Conservation (phyloP, 768 basidiomycete genomes). For the Phylloporus sp. region DNA sequence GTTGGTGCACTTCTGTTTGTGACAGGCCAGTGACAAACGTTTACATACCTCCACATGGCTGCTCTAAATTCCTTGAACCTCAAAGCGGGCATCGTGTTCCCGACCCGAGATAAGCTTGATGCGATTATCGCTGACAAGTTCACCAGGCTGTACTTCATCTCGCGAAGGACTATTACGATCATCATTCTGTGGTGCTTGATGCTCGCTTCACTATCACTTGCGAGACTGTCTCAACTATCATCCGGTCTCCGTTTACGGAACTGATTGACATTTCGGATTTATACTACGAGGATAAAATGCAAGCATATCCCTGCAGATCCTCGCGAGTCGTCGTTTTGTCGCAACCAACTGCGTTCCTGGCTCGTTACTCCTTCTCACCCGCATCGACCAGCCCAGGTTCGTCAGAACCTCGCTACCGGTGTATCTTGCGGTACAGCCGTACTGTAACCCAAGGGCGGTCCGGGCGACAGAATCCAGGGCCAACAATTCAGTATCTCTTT, state of each 20-base stretch:
- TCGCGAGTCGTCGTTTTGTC: conserved; percentile 16
- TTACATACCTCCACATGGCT: not conserved
- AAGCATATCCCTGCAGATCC: conserved; percentile 23
- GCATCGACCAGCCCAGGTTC: not conserved
- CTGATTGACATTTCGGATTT: conserved; percentile 13
- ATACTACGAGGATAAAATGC: conserved; percentile 10
- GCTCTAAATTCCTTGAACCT: conserved; percentile 9
- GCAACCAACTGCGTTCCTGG: conserved; percentile 13
- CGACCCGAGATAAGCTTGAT: conserved; percentile 13
- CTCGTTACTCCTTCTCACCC: conserved; percentile 12
- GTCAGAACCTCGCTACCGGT: conserved; percentile 1
- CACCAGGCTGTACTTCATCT: conserved; percentile 14
- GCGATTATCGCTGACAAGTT: not conserved
- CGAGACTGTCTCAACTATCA: conserved; percentile 16
- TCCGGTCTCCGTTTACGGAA: conserved; percentile 12
- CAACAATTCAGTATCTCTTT: not conserved
- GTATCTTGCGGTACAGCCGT: not conserved
- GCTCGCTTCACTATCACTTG: conserved; percentile 10
- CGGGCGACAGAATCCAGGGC: conserved; percentile 10
- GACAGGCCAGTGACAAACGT: conserved; percentile 3
- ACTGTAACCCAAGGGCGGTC: not conserved
- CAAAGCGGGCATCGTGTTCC: conserved; percentile 11
- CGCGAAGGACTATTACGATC: conserved; percentile 10
- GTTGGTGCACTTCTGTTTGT: conserved; percentile 2
- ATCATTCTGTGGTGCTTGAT: not conserved